Percentiles rank a stretch among this genome's conserved stretches.
phyloP scores from a whole-genome alignment of 768 basidiomycete species.

The Mycena kentingensis region DNA sequence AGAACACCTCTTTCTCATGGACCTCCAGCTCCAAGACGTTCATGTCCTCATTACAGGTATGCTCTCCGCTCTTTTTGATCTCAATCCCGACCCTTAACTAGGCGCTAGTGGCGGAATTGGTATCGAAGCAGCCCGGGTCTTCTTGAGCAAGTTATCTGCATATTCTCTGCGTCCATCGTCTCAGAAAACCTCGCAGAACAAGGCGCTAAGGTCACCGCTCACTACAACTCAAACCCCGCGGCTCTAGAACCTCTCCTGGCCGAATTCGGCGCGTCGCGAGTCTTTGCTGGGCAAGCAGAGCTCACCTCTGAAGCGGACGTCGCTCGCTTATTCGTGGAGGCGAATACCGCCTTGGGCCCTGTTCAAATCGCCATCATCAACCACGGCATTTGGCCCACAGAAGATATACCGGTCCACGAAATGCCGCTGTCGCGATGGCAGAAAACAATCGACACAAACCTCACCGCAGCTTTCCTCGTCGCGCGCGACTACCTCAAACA shows the following conservation, averaged over 20 bases:
- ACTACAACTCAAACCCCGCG: conserved; percentile 58
- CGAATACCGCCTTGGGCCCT: conserved; percentile 43
- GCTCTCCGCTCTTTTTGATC: not conserved
- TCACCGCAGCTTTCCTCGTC: conserved; percentile 70
- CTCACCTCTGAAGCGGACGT: conserved; percentile 61
- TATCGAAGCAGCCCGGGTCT: conserved; percentile 57
- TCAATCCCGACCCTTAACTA: conserved; percentile 23
- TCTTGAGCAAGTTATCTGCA: conserved; percentile 45
- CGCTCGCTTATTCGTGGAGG: conserved; percentile 47
- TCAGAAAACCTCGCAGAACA: conserved; percentile 48
- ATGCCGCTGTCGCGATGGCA: conserved; percentile 70
- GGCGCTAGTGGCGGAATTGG: conserved; percentile 81
- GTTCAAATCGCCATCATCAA: conserved; percentile 64
- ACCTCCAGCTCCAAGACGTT: conserved; percentile 58
- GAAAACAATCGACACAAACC: conserved; percentile 58
- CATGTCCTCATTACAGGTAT: conserved; percentile 73
- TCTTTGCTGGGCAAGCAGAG: conserved; percentile 54
- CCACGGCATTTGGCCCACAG: conserved; percentile 54
- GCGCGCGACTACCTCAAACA: conserved; percentile 59
- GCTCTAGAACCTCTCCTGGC: conserved; percentile 44
- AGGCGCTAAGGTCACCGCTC: conserved; percentile 70
- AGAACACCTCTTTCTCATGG: conserved; percentile 32
- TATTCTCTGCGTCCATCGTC: not conserved
- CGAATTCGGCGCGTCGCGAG: conserved; percentile 35
- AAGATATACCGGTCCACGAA: conserved; percentile 51